These are phyloP conservation scores for Globisporangium nodosum DNA, from an alignment of 352 stramenopile genomes.

Conservation along the genomic window DNA sequence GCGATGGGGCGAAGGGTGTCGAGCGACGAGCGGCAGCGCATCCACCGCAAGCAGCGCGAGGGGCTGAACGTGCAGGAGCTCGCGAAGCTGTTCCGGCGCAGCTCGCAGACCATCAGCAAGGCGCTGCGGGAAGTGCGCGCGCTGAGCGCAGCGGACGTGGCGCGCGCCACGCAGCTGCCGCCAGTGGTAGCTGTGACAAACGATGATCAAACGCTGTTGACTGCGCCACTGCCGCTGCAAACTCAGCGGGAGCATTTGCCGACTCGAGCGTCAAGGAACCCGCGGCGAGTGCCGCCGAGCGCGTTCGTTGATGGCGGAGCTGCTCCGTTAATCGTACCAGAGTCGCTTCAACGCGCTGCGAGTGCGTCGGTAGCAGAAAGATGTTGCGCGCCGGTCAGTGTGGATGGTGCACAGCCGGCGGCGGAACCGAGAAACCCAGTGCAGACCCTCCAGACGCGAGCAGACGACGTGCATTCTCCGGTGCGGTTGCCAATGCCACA, in stretches of 20 bases:
- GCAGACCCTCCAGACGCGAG: background rate
- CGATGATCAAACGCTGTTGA: background rate
- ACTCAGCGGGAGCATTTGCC: background rate
- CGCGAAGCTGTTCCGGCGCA: constrained; percentile 26
- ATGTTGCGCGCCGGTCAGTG: background rate
- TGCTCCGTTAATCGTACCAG: background rate
- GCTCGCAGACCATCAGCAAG: constrained; percentile 31
- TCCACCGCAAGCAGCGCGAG: constrained; percentile 31
- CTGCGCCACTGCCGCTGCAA: background rate
- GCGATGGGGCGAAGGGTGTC: constrained; percentile 26
- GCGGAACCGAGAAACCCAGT: background rate
- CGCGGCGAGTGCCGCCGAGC: background rate
- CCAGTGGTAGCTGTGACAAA: background rate
- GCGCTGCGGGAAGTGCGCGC: constrained; percentile 20
- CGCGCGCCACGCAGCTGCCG: background rate
- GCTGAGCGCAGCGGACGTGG: background rate
- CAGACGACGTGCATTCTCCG: background rate
- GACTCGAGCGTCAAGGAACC: background rate
- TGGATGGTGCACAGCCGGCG: background rate
- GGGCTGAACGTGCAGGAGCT: constrained; percentile 34
- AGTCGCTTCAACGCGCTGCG: background rate
- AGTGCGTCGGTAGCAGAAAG: background rate
- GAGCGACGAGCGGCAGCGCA: constrained; percentile 27
- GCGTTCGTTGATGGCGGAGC: background rate
- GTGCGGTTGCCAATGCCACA: background rate